A percentile compares a stretch with the other conserved stretches of the same genome.
Conservation (phyloP, 345 rosid species). For the Fremontodendron californicum region DNA sequence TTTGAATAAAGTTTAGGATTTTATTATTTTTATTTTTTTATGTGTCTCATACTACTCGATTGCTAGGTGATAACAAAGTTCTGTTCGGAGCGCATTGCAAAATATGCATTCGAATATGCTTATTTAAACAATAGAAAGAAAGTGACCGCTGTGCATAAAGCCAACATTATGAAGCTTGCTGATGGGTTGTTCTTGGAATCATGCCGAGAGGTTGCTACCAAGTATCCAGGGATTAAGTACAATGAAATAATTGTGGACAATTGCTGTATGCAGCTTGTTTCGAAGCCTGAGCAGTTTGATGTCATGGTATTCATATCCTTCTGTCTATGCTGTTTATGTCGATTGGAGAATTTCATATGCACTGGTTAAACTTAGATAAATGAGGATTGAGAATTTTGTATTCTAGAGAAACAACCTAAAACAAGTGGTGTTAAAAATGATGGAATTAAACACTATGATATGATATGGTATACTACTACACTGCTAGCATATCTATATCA, state of each 20-base stretch:
- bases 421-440: background rate
- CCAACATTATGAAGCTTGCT: slow-evolving; percentile 29
- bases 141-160: slow-evolving; percentile 96
- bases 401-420: background rate
- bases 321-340: background rate
- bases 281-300: slow-evolving; percentile 98
- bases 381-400: background rate
- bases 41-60: slow-evolving; percentile 31
- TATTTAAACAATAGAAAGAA: slow-evolving; percentile 76
- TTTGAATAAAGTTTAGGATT: background rate
- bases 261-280: slow-evolving; percentile 51
- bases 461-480: background rate
- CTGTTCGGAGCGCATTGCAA: slow-evolving; percentile 90
- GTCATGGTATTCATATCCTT: slow-evolving; percentile 65
- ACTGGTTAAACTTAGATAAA: background rate
- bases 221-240: slow-evolving; percentile 78
- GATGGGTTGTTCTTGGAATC: slow-evolving; percentile 96
- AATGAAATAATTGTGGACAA: slow-evolving; percentile 78
- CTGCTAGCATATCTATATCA: background rate
- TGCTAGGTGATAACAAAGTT: slow-evolving; percentile 95
- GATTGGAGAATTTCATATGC: background rate
- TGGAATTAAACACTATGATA: background rate
- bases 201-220: slow-evolving; percentile 81
- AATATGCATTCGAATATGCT: slow-evolving; percentile 83
- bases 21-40: background rate